Evolutionary conservation across 1,284 basidiomycete species (phyloP), one percentile per base, ranked within the genome.

Genomic region (Bjerkandera adusta): DNA sequence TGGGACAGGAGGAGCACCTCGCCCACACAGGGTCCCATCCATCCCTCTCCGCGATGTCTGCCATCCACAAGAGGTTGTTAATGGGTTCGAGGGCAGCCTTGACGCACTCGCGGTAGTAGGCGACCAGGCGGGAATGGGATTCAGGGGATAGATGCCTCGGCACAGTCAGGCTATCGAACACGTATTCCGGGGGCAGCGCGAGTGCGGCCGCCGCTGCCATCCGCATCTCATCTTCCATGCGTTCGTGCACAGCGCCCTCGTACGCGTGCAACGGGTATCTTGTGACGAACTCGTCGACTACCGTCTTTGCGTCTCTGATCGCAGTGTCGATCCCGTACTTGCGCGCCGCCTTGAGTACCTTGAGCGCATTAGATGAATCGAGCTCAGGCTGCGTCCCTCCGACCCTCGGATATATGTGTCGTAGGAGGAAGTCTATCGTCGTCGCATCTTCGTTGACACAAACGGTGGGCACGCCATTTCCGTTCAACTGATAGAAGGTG

Each of bases 381-480:
- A 10, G 21, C 24, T 41, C 24, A 12, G 33, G 18, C 16, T 46
- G 43, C 11, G 22, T 13, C n/a, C n/a, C n/a, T n/a, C n/a, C n/a
- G 25, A 30, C 12, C 18, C 29, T n/a, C 4, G 50, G 50, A 35
- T 52, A 52, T 32, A 45, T 16, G 43, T 41, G 27, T 3, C 50
- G 50, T 29, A 52, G 26, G 30, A 52, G 29, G 15, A 25, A 4
- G 24, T 52, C 43, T 15, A 52, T 25, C 22, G 39, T 46, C n/a
- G 10, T 25, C 27, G 47, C 39, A 27, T 41, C 38, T 24, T 48
- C 50, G 20, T 30, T 20, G 7, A 52, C 38, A 4, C 13, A 15
- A 16, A 48, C 29, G 26, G 25, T 16, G 16, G 25, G 38, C 10
- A 21, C 10, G 15, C 41, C 40, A n/a, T 27, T 20, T 10, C 16